Conservation (phyloP, 2,329 filamentous ascomycete species). For the Parascedosporium putredinis region DNA sequence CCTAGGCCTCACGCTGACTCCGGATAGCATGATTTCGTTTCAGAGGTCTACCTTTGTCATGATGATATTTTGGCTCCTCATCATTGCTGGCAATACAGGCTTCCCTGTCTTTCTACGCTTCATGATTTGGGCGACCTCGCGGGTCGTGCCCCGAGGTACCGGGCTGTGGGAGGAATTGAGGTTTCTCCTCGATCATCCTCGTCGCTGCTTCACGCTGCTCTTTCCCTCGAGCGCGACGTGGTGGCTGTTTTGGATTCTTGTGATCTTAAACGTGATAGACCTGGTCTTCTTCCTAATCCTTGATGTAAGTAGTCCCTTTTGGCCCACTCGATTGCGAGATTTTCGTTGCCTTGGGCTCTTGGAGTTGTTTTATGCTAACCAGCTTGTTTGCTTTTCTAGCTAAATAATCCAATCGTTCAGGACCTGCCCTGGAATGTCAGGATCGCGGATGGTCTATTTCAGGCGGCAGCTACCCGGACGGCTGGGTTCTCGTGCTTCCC, state of each 20-base stretch:
- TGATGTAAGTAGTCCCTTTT: slow-evolving; percentile 49
- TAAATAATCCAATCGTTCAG: slow-evolving; percentile 61
- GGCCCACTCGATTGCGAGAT: neutral
- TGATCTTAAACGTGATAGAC: slow-evolving; percentile 74
- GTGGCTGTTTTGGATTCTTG: slow-evolving; percentile 86
- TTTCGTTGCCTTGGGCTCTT: neutral
- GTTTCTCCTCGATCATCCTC: slow-evolving; percentile 87
- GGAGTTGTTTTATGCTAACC: slow-evolving; percentile 3
- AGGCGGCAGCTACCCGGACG: slow-evolving; percentile 80
- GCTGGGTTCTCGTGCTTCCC: slow-evolving; percentile 82
- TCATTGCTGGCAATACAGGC: slow-evolving; percentile 89
- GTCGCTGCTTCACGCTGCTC: slow-evolving; percentile 88
- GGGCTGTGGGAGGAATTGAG: slow-evolving; percentile 80
- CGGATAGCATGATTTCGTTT: slow-evolving; percentile 90
- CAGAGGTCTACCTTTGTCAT: slow-evolving; percentile 65
- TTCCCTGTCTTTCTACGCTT: slow-evolving; percentile 93
- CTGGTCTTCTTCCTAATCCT: slow-evolving; percentile 86
- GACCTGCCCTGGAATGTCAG: slow-evolving; percentile 61
- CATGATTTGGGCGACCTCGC: slow-evolving; percentile 74
- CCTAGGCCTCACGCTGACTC: slow-evolving; percentile 83
- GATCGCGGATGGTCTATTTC: slow-evolving; percentile 79
- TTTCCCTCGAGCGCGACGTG: slow-evolving; percentile 87
- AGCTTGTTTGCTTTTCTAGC: slow-evolving; percentile 28
- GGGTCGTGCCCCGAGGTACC: slow-evolving; percentile 51
- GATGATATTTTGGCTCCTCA: slow-evolving; percentile 71